Base-by-base conservation (phyloP, 345 rosid species). In the Gynandropsis gynandra region DNA sequence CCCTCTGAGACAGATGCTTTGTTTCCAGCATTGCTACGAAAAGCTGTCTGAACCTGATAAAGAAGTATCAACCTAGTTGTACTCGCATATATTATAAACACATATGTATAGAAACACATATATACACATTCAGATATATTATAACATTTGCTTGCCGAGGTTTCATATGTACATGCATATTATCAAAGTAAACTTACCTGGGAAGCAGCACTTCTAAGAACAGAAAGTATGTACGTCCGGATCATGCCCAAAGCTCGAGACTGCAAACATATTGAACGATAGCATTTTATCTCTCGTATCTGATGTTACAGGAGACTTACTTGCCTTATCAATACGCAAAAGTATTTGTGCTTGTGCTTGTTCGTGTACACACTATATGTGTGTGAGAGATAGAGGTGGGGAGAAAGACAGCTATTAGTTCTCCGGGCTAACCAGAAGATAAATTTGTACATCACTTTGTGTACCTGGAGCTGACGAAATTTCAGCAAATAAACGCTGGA, bases 381-480 rank as follows among this genome's bases (percentile, higher is more conserved):
- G 50, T 19, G 20, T 62, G 60, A 46, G 21, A 56, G 15, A 56
- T 21, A 56, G 47, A 24, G 21, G 33, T 10, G 53, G 43, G 16
- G 20, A 54, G 19, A 48, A 6, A 61, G 47, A 27, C 27, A 55
- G 52, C 24, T 39, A 49, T 11, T 1, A 11, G 31, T 39, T 51
- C 36, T 18, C 20, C 47, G 21, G 11, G 21, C 8, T 8, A 46
- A 47, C 10, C 21, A 42, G 41, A 11, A 13, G 16, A 13, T 14
- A 20, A 10, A 63, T 40, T 16, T 12, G 27, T 50, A 18, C 12
- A 21, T 61, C 45, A 44, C 33, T 57, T 51, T 47, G 41, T 10
- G 42, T 68, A 84, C 98, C 96, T 90, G 98, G 52, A 90, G 96
- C 68, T 90, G 98, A 34, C 89, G 89, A 71, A 90, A 90, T 74